Evolutionary conservation across 805 yeast genomes (phyloP).

Genomic region (Candida golubevii): DNA sequence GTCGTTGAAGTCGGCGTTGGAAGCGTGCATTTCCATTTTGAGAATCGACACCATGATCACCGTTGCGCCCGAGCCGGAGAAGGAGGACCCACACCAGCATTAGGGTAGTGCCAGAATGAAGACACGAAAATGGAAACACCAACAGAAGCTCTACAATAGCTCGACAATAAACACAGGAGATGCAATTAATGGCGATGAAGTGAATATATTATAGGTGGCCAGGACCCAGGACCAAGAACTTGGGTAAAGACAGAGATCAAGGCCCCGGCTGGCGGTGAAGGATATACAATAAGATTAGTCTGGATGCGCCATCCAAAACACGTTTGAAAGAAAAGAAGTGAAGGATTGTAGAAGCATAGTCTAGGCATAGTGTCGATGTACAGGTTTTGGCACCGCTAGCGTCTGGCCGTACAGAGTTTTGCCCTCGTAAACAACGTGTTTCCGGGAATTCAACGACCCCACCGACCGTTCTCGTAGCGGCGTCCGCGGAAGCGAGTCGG

Average conservation of each 20-base stretch:
- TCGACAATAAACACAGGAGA: no score
- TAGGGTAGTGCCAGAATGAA: conserved; percentile 16
- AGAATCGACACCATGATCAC: conserved; percentile 98
- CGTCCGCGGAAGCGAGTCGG: conserved; percentile 10
- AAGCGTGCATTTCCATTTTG: conserved; percentile 95
- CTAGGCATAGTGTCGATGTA: background rate
- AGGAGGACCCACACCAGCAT: conserved; percentile 90
- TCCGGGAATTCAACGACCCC: conserved; percentile 6
- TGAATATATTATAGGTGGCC: no score
- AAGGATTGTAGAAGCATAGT: no score
- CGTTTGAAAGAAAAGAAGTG: no score
- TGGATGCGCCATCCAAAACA: no score
- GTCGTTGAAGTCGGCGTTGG: conserved; percentile 91
- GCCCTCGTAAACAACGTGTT: background rate
- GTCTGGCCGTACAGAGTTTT: conserved; percentile 1
- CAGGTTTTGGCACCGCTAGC: conserved; percentile 3
- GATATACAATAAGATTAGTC: no score
- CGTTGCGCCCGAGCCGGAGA: conserved; percentile 91
- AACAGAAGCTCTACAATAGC: no score
- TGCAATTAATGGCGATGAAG: no score
- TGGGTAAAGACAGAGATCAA: no score
- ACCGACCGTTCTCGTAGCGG: conserved; percentile 15
- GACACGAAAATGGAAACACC: no score
- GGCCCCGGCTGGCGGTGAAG: no score
- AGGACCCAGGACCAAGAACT: no score